Base-by-base conservation (phyloP, 768 basidiomycete genomes). In the Lentinus brumalis region DNA sequence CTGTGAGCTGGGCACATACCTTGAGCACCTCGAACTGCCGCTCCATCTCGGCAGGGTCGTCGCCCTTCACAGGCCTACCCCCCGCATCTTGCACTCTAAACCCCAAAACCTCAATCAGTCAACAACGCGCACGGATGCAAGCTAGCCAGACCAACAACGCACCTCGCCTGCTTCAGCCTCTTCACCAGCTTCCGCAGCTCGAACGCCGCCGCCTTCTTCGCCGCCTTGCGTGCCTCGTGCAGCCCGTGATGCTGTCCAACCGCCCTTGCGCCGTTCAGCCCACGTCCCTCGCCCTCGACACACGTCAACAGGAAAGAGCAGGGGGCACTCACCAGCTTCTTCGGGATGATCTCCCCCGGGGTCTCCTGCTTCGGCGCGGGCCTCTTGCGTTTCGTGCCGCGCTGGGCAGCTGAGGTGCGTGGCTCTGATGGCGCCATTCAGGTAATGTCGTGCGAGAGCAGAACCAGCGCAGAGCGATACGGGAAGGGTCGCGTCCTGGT, bases 161-260 rank as follows among this genome's bases (percentile, higher is more conserved):
- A 91, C 91, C 89, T 77, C 31, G 87, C 72, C 29, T 78, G 81
- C 72, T 91, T 94, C 31, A 95, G 75, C 73, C 84, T 87, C 78
- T 94, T 96, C 59, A 94, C 82, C n/a, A 89, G 74, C 70, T 88
- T 90, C 72, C 88, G 91, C 0, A 83, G 84, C 76, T 96, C 94
- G 62, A 92, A 91, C 0, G 82, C 75, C 70, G 86, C 92, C 10
- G 89, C 88, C 68, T 89, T 92, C 77, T 93, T 96, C 31, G 88
- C 84, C 5, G 87, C 83, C 66, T 89, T 90, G 64, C 82, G 81
- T 9, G 91, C 82, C 65, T 89, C 88, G 70, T 84, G 89, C 52
- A 89, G 70, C 59, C 83, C 83, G 70, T 91, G 91, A 67, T 91
- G 86, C 94, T 96, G 38, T 15, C 47, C 50, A 41, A 21, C 53